phyloP scores from a whole-genome alignment of 2,329 filamentous ascomycete species.

The Hortaea werneckii region DNA sequence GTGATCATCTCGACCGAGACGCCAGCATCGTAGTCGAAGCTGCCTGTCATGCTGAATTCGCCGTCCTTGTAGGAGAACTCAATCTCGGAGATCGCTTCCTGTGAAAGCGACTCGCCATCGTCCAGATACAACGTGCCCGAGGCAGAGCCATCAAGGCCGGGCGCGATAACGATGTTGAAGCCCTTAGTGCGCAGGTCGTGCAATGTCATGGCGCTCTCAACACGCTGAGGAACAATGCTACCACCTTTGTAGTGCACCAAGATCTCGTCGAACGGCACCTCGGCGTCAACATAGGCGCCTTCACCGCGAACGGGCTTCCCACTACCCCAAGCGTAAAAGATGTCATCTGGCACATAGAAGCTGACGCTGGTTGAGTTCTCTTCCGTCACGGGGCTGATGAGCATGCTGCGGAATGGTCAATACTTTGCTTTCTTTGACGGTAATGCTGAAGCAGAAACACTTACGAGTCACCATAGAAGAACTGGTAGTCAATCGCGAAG shows the following conservation, averaged over 20 bases:
- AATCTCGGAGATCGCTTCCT: conserved; percentile 45
- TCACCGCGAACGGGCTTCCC: conserved; percentile 35
- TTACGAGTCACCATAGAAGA: conserved; percentile 44
- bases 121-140: conserved; percentile 63
- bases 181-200: conserved; percentile 52
- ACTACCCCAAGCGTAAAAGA: conserved; percentile 52
- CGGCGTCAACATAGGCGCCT: conserved; percentile 32
- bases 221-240: conserved; percentile 50
- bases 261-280: conserved; percentile 44
- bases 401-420: conserved; percentile 26
- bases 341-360: conserved; percentile 46
- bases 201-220: conserved; percentile 48
- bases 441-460: background rate
- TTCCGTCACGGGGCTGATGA: conserved; percentile 46
- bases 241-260: conserved; percentile 58
- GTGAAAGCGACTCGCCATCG: conserved; percentile 59
- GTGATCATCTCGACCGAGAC: background rate
- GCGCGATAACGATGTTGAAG: conserved; percentile 62
- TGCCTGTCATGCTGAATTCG: conserved; percentile 41
- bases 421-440: background rate
- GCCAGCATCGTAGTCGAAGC: conserved; percentile 41
- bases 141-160: conserved; percentile 51
- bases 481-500: conserved; percentile 44
- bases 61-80: conserved; percentile 48
- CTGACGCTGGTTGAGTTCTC: conserved; percentile 43